Conservation (phyloP, 148 eudicot species). For the Rhododendron kiyosumense region DNA sequence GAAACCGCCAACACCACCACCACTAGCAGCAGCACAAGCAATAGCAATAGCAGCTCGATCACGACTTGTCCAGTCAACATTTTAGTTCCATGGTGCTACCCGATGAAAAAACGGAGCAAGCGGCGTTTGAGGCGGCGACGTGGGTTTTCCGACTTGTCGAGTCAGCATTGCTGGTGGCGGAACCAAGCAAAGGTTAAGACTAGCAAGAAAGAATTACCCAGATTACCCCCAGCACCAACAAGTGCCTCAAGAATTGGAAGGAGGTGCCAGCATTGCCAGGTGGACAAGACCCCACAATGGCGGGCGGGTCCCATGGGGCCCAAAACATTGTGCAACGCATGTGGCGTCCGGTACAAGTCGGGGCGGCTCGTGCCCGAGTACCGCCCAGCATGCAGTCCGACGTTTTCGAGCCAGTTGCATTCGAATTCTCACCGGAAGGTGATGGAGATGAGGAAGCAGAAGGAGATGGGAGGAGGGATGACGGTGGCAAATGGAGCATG, state of each 20-base stretch:
- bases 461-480: constrained; percentile 27
- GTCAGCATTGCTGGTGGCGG: constrained; percentile 27
- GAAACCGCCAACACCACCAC: constrained; percentile 41
- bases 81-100: constrained; percentile 44
- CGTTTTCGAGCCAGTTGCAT: constrained; percentile 60
- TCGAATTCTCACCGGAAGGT: constrained; percentile 89
- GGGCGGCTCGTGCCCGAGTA: constrained; percentile 85
- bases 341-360: constrained; percentile 89
- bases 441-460: constrained; percentile 77
- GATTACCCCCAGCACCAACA: constrained; percentile 9
- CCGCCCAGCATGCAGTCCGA: constrained; percentile 83
- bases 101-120: constrained; percentile 56
- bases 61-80: constrained; percentile 28
- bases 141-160: constrained; percentile 21
- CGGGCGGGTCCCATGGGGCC: constrained; percentile 86
- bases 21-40: constrained; percentile 25
- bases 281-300: constrained; percentile 94
- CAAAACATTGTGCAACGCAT: constrained; percentile 86
- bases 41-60: constrained; percentile 20
- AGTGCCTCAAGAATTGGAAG: constrained; percentile 33
- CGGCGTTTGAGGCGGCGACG: constrained; percentile 12
- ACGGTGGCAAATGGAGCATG: constrained; percentile 16
- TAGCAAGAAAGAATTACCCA: neutral
- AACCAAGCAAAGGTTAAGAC: constrained; percentile 18
- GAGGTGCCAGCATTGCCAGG: constrained; percentile 66